Evolutionary conservation across 345 rosid genomes (phyloP), one percentile per base, ranked within the genome.

Genomic region (Populus deltoides): DNA sequence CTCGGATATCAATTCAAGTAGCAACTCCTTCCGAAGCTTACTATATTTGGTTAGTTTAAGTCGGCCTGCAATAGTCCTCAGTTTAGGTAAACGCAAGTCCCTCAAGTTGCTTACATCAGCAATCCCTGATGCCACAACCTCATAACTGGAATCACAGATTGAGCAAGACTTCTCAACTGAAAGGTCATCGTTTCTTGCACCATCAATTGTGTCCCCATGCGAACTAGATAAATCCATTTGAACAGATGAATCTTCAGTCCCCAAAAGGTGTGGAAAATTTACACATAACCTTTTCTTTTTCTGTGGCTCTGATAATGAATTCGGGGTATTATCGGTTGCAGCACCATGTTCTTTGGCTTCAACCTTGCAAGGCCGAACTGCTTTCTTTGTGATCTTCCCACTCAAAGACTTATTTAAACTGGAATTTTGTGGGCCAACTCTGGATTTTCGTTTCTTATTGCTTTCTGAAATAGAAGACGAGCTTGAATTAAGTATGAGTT

Each of bases 371-470:
- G 57, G 55, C 22, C 18, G 68, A 41, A 70, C 66, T 68, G 73
- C 66, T 68, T 84, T 85, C 83, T 85, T 72, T 71, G 70, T 70
- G 27, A 61, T 82, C 78, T 83, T 82, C 43, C 77, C 78, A 39
- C 72, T 72, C 63, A 68, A 77, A 45, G 77, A 74, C 45, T 84
- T 24, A 70, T 77, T 81, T 70, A 74, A 53, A 70, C 75, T 59
- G 72, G 77, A 71, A 59, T 72, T 78, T 47, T 61, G 68, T 59
- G 72, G 38, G 53, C 51, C 35, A 2, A 25, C 71, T 65, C n/a
- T 65, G 55, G 74, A 73, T 71, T 74, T 81, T 69, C 49, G 27
- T 66, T 53, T 76, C 43, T 77, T 83, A 82, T 77, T 78, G 77
- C 85, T 81, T 15, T 82, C 74, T 17, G 78, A 70, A 78, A 59